A percentile compares a stretch with the other conserved stretches of the same genome.
phyloP scores from a whole-genome alignment of 139 green algal species.

The Volvox africanus region DNA sequence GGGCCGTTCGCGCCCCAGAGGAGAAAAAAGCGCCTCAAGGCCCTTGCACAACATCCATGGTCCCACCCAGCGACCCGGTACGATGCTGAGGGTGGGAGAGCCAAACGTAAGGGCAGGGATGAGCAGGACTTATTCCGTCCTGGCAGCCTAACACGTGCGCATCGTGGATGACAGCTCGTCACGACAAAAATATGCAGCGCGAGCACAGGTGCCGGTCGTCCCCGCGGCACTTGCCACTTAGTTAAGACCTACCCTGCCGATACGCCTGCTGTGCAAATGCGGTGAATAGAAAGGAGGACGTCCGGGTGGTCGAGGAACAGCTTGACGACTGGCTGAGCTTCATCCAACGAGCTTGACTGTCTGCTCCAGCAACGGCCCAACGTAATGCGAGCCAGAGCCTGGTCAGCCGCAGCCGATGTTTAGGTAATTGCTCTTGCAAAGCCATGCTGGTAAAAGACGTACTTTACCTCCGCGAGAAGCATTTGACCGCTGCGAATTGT shows the following conservation, averaged over 20 bases:
- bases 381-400: conserved; percentile 71
- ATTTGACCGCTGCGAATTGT: conserved; percentile 96
- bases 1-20: conserved; percentile 36
- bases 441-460: neutral
- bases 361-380: conserved; percentile 67
- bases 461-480: conserved; percentile 88
- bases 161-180: too few relatives aligned
- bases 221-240: too few relatives aligned
- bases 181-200: too few relatives aligned
- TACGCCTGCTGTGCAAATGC: conserved; percentile 76
- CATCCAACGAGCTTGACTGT: neutral
- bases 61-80: conserved; percentile 89
- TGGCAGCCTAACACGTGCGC: too few relatives aligned
- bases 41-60: conserved; percentile 88
- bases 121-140: too few relatives aligned
- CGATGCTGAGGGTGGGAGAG: conserved; percentile 68
- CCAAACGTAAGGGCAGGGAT: neutral
- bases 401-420: neutral
- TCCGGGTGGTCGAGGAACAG: conserved; percentile 71
- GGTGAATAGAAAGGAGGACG: conserved; percentile 80
- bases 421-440: neutral
- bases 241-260: conserved; percentile 73
- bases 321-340: conserved; percentile 62
- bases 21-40: conserved; percentile 67
- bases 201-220: neutral